Evolutionary conservation across 495 filamentous ascomycete species (phyloP), one percentile per base, ranked within the genome.

Genomic region (Aspergillus bertholletiae): DNA sequence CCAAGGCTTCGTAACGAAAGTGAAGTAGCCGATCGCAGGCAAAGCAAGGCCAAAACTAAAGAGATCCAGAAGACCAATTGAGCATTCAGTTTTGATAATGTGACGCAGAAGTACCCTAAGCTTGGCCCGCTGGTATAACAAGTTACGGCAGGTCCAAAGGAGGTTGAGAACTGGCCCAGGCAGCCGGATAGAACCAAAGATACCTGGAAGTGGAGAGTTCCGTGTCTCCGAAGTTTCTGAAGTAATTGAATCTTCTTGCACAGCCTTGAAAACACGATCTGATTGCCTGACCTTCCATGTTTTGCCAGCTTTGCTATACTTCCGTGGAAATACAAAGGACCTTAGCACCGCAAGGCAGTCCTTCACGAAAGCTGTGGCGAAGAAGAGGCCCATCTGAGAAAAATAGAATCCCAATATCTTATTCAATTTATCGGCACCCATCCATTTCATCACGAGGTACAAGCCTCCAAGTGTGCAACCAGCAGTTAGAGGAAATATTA

Each of bases 401-500:
- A 96, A 90, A 73, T 98, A 97, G 61, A 80, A 86, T 32, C 87
- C 86, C 12, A 98, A 73, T 18, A 95, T 82, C 72, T 87, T 88
- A 72, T 93, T 97, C 60, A 98, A 61, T 9, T 94, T 71, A 9
- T 82, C 76, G 0, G 93, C 88, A 58, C 94, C 80, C 23, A 96
- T 78, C 80, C 86, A 95, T 62, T 95, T 90, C 66, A 97, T 90
- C 49, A 96, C 76, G 62, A 92, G 83, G 71, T 97, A 97, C 12
- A 98, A 77, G 0, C 84, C 86, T 26, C 85, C 77, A 9, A 98
- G 81, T 0, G 86, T 82, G 2, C 72, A 54, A 5, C 86, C 94
- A 8, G 91, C 93, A 30, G 88, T 71, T n/a, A 97, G 58, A 7
- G 94, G 94, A 47, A 97, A 87, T 69, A 94, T 74, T 58, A 97